Percentiles rank a stretch among this genome's conserved stretches.
Conservation (phyloP, 768 basidiomycete species). For the Auricularia cornea region DNA sequence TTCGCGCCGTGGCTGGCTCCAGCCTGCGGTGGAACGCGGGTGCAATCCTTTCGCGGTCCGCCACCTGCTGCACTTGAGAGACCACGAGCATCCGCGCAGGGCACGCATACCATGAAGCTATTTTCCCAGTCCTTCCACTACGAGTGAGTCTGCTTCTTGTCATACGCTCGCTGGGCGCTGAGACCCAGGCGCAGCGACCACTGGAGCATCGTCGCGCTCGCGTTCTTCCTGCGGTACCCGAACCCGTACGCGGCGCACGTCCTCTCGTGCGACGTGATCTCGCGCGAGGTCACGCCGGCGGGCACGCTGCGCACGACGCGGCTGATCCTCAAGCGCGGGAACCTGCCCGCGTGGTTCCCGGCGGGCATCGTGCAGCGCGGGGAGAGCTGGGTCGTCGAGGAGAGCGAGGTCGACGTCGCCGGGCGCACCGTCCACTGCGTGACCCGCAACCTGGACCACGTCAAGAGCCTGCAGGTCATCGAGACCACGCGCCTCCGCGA, state of each 20-base stretch:
- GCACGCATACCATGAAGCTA: slow-evolving; percentile 36
- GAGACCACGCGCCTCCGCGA: slow-evolving; percentile 71
- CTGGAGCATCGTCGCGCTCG: slow-evolving; percentile 86
- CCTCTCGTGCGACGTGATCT: slow-evolving; percentile 91
- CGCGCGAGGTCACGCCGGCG: slow-evolving; percentile 60
- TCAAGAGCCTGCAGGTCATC: slow-evolving; percentile 88
- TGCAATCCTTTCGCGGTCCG: background rate
- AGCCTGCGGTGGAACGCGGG: background rate
- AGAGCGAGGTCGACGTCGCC: slow-evolving; percentile 85
- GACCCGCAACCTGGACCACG: slow-evolving; percentile 88
- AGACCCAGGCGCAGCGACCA: slow-evolving; percentile 56
- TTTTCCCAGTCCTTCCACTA: slow-evolving; percentile 49
- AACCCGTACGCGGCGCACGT: slow-evolving; percentile 93
- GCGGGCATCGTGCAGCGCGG: slow-evolving; percentile 72
- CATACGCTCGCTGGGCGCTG: background rate
- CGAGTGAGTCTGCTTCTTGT: slow-evolving; percentile 32
- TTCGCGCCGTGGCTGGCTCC: background rate
- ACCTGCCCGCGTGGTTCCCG: slow-evolving; percentile 89
- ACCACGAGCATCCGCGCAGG: background rate
- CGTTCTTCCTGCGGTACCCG: slow-evolving; percentile 92
- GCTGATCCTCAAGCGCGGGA: slow-evolving; percentile 85
- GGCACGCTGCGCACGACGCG: slow-evolving; percentile 80
- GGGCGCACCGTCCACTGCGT: slow-evolving; percentile 67
- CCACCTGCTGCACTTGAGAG: background rate
- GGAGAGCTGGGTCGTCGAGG: slow-evolving; percentile 92